Evolutionary conservation across 2,329 filamentous ascomycete species (phyloP).

Genomic region (Talaromyces verruculosus): DNA sequence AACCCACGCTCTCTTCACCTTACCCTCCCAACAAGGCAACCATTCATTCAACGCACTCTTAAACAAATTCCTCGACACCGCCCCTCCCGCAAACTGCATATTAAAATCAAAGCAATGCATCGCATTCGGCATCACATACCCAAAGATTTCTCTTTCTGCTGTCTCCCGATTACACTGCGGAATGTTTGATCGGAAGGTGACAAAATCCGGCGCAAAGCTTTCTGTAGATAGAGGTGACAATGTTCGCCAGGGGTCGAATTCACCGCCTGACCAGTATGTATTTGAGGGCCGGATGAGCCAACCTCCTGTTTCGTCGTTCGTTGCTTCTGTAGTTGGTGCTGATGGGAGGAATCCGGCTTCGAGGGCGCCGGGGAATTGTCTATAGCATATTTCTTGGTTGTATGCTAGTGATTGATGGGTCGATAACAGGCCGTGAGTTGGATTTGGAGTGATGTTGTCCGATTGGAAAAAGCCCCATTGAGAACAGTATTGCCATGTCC

Average conservation of each 20-base stretch:
- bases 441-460: conserved; percentile 42
- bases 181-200: conserved; percentile 41
- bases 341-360: conserved; percentile 42
- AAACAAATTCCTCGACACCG: conserved; percentile 41
- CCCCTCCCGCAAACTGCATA: conserved; percentile 33
- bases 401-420: conserved; percentile 49
- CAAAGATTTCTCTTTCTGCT: conserved; percentile 45
- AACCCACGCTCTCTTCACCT: conserved; percentile 8
- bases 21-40: conserved; percentile 45
- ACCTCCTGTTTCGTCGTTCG: conserved; percentile 50
- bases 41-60: conserved; percentile 45
- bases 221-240: conserved; percentile 47
- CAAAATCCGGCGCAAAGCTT: conserved; percentile 39
- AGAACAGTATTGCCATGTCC: conserved; percentile 56
- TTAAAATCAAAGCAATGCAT: conserved; percentile 54
- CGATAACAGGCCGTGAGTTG: conserved; percentile 49
- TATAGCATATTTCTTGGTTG: conserved; percentile 48
- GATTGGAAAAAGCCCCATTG: conserved; percentile 55
- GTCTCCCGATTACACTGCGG: conserved; percentile 47
- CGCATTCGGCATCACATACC: conserved; percentile 47
- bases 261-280: conserved; percentile 51
- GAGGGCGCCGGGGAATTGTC: conserved; percentile 49
- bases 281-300: conserved; percentile 55
- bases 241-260: conserved; percentile 56
- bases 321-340: conserved; percentile 39